Percentiles rank a stretch among this genome's conserved stretches.
Evolutionary conservation across 1,284 basidiomycete species (phyloP).

Genomic region (Cutaneotrichosporon sp.): DNA sequence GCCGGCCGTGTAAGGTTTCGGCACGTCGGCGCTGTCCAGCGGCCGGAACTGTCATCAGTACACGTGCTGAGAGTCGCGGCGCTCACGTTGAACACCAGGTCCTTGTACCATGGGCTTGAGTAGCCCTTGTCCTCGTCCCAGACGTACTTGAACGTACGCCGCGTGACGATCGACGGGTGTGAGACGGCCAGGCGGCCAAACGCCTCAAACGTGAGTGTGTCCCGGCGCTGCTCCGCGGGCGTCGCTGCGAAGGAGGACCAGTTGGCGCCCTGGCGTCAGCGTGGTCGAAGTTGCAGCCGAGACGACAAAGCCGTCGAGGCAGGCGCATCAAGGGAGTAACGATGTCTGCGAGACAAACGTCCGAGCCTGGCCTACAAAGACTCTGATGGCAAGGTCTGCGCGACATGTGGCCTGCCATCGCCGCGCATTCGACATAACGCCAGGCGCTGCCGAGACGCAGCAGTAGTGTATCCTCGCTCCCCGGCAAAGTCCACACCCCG

Average conservation of each 20-base stretch:
- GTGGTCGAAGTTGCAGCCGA: too few relatives aligned
- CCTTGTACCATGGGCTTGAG: constrained; percentile 53
- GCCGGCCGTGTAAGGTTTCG: constrained; percentile 24
- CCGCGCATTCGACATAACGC: too few relatives aligned
- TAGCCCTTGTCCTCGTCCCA: constrained; percentile 35
- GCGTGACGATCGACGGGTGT: constrained; percentile 43
- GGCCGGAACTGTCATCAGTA: constrained; percentile 28
- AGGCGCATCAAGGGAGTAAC: background rate
- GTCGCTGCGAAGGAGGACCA: constrained; percentile 57
- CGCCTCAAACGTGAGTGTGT: constrained; percentile 45
- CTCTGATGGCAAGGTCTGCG: too few relatives aligned
- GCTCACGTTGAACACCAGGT: constrained; percentile 54
- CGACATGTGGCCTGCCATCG: too few relatives aligned
- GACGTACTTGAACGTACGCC: constrained; percentile 50
- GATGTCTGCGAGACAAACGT: too few relatives aligned
- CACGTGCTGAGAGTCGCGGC: background rate
- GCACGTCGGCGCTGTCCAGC: constrained; percentile 11
- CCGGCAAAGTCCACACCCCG: too few relatives aligned
- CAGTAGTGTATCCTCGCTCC: too few relatives aligned
- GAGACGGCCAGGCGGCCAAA: constrained; percentile 53
- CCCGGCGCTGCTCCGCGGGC: constrained; percentile 49
- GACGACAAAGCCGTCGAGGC: background rate
- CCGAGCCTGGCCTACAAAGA: too few relatives aligned
- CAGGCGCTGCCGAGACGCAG: too few relatives aligned
- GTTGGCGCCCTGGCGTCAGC: constrained; percentile 57